Evolutionary conservation across 176 grass and related monocot species (phyloP).

Genomic region (Triticum timopheevii): DNA sequence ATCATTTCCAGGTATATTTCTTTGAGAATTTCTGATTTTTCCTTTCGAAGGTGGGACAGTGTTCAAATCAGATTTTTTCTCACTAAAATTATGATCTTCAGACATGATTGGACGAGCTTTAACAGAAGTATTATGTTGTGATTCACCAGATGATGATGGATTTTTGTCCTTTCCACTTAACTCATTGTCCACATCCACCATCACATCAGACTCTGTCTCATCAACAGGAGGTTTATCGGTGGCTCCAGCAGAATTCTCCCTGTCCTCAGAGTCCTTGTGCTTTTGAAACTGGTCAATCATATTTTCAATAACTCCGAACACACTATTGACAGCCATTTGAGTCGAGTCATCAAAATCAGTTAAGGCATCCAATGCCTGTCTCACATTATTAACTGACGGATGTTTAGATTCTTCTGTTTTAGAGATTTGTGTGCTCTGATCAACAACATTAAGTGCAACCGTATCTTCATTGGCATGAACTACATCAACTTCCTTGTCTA

Average conservation of each 20-base stretch:
- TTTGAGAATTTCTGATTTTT: slow-evolving; percentile 29
- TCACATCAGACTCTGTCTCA: background rate
- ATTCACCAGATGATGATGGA: slow-evolving; percentile 31
- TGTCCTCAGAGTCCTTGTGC: slow-evolving; percentile 46
- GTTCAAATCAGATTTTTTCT: slow-evolving; percentile 26
- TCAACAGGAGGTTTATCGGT: slow-evolving; percentile 9
- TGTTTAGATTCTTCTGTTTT: slow-evolving; percentile 59
- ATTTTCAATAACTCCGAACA: slow-evolving; percentile 90
- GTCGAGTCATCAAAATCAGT: slow-evolving; percentile 98
- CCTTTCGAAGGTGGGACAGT: slow-evolving; percentile 44
- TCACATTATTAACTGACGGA: slow-evolving; percentile 59
- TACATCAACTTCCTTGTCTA: slow-evolving; percentile 47
- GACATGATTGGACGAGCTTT: slow-evolving; percentile 16
- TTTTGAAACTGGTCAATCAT: slow-evolving; percentile 91
- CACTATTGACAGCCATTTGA: slow-evolving; percentile 94
- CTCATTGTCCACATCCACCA: background rate
- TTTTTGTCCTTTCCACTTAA: slow-evolving; percentile 10
- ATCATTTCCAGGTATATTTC: slow-evolving; percentile 30
- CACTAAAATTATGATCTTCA: slow-evolving; percentile 19
- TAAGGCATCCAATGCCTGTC: slow-evolving; percentile 88
- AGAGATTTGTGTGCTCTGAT: slow-evolving; percentile 49
- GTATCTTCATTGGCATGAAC: slow-evolving; percentile 48
- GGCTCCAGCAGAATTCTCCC: slow-evolving; percentile 25
- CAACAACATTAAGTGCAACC: slow-evolving; percentile 38
- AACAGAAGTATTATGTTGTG: slow-evolving; percentile 28